Evolutionary conservation across 2,329 filamentous ascomycete genomes (phyloP).

Genomic region (Pezicula carpinea): DNA sequence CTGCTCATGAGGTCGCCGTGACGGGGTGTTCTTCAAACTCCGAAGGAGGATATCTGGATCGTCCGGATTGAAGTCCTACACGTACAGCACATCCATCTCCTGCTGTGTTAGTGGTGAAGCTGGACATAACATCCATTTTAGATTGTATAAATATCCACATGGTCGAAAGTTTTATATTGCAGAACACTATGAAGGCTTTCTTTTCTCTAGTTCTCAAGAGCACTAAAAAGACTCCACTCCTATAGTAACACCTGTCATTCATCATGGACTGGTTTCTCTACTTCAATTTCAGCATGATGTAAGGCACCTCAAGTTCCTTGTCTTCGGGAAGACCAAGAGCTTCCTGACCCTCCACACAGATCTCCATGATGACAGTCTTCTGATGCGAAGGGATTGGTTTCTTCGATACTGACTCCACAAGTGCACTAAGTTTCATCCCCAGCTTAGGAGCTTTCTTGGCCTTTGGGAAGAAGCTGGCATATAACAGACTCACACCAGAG

Average conservation of each 20-base stretch:
- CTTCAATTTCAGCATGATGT: slow-evolving; percentile 75
- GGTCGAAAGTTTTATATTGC: neutral
- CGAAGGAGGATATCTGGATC: too few relatives aligned
- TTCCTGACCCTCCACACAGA: slow-evolving; percentile 79
- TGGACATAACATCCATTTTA: too few relatives aligned
- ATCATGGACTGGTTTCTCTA: slow-evolving; percentile 8
- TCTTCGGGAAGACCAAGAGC: slow-evolving; percentile 38
- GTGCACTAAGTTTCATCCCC: slow-evolving; percentile 76
- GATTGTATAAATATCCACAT: too few relatives aligned
- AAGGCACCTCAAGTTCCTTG: slow-evolving; percentile 95
- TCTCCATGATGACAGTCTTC: slow-evolving; percentile 94
- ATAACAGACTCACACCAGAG: slow-evolving; percentile 93
- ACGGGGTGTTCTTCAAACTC: too few relatives aligned
- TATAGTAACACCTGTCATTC: slow-evolving; percentile 8
- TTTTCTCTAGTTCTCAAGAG: slow-evolving; percentile 10
- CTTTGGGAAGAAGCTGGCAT: slow-evolving; percentile 85
- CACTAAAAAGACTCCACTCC: neutral
- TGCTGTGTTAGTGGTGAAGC: too few relatives aligned
- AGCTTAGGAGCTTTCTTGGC: slow-evolving; percentile 75
- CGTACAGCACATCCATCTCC: too few relatives aligned
- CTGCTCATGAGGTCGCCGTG: too few relatives aligned
- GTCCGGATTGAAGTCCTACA: too few relatives aligned
- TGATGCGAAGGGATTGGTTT: slow-evolving; percentile 88
- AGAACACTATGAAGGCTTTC: neutral
- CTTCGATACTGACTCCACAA: slow-evolving; percentile 86